Percentiles rank a stretch among this genome's conserved stretches.
These are phyloP conservation scores for Thelonectria rubi DNA, from an alignment of 2,329 filamentous ascomycete species.

Conservation along the genomic window DNA sequence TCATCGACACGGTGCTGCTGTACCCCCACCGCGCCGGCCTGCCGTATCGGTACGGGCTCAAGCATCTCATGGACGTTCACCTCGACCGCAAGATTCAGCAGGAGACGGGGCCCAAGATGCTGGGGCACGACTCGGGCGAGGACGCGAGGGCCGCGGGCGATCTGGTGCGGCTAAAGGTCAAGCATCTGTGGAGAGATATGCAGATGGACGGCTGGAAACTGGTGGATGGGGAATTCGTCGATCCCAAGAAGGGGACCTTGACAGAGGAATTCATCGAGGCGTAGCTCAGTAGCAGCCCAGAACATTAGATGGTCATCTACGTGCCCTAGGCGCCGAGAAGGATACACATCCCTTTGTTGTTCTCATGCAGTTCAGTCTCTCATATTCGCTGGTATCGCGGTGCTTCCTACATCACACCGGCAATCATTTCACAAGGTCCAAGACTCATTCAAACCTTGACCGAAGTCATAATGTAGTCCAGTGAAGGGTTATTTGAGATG, in stretches of 20 bases:
- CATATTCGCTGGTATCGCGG: too few relatives aligned
- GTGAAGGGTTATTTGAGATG: too few relatives aligned
- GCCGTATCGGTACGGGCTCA: slow-evolving; percentile 81
- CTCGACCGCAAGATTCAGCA: slow-evolving; percentile 83
- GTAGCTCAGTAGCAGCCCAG: slow-evolving; percentile 1
- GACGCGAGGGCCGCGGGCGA: slow-evolving; percentile 92
- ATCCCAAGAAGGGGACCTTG: slow-evolving; percentile 48
- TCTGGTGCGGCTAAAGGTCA: slow-evolving; percentile 76
- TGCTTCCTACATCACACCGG: too few relatives aligned
- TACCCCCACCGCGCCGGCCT: slow-evolving; percentile 82
- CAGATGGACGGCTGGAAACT: slow-evolving; percentile 73
- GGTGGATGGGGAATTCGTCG: slow-evolving; percentile 57
- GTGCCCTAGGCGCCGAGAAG: neutral
- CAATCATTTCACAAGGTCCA: too few relatives aligned
- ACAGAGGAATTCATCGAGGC: slow-evolving; percentile 53
- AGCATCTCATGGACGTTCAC: slow-evolving; percentile 73
- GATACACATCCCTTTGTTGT: too few relatives aligned
- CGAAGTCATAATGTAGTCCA: too few relatives aligned
- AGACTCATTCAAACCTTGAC: too few relatives aligned
- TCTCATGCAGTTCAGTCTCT: too few relatives aligned
- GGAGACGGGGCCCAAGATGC: slow-evolving; percentile 58
- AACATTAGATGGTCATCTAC: neutral
- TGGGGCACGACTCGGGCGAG: slow-evolving; percentile 91
- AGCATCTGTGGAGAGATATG: slow-evolving; percentile 74
- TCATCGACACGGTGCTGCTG: slow-evolving; percentile 87